These are phyloP conservation scores for Tuctoria greenei DNA, from an alignment of 176 grass and related monocot species.

Conservation along the genomic window DNA sequence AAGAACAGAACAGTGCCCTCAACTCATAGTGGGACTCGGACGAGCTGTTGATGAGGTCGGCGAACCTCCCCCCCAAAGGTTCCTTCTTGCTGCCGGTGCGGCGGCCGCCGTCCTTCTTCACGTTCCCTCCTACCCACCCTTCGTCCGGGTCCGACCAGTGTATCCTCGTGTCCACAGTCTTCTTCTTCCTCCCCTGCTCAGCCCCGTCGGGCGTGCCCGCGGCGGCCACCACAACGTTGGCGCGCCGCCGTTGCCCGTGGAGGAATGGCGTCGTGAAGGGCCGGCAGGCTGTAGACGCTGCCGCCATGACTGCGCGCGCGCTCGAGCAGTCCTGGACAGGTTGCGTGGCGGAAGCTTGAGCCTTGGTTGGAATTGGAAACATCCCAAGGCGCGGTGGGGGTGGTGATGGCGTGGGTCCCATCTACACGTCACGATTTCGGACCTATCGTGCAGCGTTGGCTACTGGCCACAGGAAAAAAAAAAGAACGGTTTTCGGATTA, in stretches of 20 bases:
- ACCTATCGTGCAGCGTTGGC: neutral
- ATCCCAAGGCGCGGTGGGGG: neutral
- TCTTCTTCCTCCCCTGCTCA: constrained; percentile 51
- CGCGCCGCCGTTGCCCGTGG: neutral
- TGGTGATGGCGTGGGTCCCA: neutral
- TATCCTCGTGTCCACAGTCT: constrained; percentile 89
- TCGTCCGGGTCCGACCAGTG: constrained; percentile 83
- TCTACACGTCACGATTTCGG: neutral
- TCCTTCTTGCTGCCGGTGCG: constrained; percentile 41
- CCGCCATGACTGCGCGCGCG: constrained; percentile 11
- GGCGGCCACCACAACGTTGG: constrained; percentile 13
- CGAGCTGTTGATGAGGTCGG: constrained; percentile 73
- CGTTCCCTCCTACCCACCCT: constrained; percentile 75
- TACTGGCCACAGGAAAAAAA: neutral
- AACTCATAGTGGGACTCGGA: constrained; percentile 84
- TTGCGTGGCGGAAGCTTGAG: neutral
- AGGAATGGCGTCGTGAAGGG: constrained; percentile 45
- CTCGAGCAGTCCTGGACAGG: neutral
- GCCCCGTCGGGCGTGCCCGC: constrained; percentile 22
- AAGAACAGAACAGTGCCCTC: neutral
- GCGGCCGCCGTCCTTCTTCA: constrained; percentile 35
- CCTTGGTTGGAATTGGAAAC: too few species aligned
- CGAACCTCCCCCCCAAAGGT: constrained; percentile 52
- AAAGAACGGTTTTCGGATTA: neutral
- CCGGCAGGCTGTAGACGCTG: constrained; percentile 52